Percentiles rank a stretch among this genome's conserved stretches.
Evolutionary conservation across 352 stramenopile species (phyloP).

Genomic region (Thraustochytrium sp.): DNA sequence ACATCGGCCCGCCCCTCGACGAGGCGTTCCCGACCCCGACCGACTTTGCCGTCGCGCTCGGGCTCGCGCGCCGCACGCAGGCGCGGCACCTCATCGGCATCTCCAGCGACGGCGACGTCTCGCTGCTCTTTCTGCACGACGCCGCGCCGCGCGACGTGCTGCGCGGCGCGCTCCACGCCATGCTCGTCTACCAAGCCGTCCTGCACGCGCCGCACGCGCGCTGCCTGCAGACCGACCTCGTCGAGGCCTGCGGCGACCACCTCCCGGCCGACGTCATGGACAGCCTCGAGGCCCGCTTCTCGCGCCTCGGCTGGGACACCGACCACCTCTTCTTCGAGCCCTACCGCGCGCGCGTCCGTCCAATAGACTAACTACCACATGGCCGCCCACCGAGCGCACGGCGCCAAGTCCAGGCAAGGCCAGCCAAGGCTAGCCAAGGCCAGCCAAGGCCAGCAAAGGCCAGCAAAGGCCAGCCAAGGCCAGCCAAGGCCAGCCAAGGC

Average conservation of each 20-base stretch:
- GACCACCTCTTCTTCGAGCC: constrained; percentile 37
- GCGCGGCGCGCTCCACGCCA: not conserved
- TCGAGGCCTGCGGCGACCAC: not conserved
- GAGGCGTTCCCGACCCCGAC: not conserved
- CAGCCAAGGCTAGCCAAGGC: too few relatives aligned
- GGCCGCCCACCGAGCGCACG: too few relatives aligned
- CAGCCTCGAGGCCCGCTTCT: not conserved
- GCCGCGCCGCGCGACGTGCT: not conserved
- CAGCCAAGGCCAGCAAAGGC: too few relatives aligned
- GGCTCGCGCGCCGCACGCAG: not conserved
- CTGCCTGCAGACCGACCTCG: not conserved
- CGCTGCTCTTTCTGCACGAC: constrained; percentile 10
- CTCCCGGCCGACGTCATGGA: not conserved
- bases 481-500: too few relatives aligned
- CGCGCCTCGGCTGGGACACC: not conserved
- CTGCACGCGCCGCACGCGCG: not conserved
- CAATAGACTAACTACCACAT: too few relatives aligned
- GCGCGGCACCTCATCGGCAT: not conserved
- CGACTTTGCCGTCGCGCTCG: not conserved
- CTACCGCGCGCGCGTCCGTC: not conserved
- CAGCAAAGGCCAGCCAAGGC: too few relatives aligned
- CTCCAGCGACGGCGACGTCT: not conserved
- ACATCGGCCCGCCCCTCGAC: constrained; percentile 5
- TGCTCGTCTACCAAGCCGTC: constrained; percentile 17
- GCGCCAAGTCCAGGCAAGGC: too few relatives aligned